phyloP scores from a whole-genome alignment of 179 eudicot genomes.

The Drosera spatulata region DNA sequence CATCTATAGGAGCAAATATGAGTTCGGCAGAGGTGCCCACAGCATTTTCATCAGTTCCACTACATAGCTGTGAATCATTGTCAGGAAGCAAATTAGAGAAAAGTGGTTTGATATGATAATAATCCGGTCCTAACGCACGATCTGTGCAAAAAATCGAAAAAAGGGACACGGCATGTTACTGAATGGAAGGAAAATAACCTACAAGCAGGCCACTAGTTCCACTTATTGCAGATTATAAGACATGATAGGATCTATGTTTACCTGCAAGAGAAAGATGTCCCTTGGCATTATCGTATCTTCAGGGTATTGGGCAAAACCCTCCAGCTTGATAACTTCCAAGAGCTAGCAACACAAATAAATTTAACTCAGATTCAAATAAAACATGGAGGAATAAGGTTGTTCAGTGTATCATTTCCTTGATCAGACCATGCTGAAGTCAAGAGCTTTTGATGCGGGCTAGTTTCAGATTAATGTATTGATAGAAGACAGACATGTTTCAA shows the following conservation, averaged over 20 bases:
- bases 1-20: conserved; percentile 21
- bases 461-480: no score
- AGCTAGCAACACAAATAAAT: conserved; percentile 21
- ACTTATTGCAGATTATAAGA: no score
- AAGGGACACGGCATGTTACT: no score
- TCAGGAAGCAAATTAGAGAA: background rate
- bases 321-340: conserved; percentile 83
- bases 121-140: conserved; percentile 1
- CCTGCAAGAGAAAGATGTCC: conserved; percentile 64
- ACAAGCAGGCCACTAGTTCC: no score
- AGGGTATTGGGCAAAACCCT: conserved; percentile 50
- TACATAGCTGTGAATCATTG: conserved; percentile 46
- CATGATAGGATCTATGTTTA: conserved; percentile 11
- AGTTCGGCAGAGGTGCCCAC: conserved; percentile 75
- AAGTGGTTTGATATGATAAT: background rate
- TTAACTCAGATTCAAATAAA: no score
- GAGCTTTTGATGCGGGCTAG: no score
- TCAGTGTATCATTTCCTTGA: no score
- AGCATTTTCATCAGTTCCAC: conserved; percentile 90
- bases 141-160: conserved; percentile 67
- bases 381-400: no score
- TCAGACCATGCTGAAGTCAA: no score
- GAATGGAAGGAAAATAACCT: no score
- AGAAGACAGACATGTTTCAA: no score
- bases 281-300: conserved; percentile 30